Conservation (phyloP, 495 filamentous ascomycete genomes). For the Penicillium subrubescens region DNA sequence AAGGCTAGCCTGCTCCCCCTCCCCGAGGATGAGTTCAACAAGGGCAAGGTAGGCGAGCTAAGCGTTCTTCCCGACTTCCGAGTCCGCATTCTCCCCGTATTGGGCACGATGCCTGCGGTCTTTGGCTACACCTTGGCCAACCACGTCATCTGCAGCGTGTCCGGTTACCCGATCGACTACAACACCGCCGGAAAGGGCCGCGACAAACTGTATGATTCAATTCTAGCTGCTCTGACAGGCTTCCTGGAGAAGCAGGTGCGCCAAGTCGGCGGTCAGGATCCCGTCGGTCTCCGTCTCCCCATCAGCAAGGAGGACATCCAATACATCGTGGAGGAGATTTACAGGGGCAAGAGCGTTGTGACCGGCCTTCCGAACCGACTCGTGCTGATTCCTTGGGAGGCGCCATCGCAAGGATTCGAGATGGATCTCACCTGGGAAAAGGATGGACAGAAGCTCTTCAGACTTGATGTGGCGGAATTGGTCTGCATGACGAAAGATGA, state of each 20-base stretch:
- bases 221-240: slow-evolving; percentile 70
- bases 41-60: slow-evolving; percentile 85
- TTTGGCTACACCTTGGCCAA: slow-evolving; percentile 92
- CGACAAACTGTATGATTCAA: slow-evolving; percentile 87
- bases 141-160: slow-evolving; percentile 83
- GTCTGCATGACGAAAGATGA: slow-evolving; percentile 98
- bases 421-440: slow-evolving; percentile 43
- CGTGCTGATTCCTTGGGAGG: slow-evolving; percentile 74
- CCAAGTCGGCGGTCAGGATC: slow-evolving; percentile 57
- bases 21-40: slow-evolving; percentile 82
- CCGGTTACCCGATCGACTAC: slow-evolving; percentile 86
- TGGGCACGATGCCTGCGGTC: slow-evolving; percentile 95
- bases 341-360: slow-evolving; percentile 77
- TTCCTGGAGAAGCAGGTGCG: slow-evolving; percentile 72
- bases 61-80: slow-evolving; percentile 90
- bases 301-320: slow-evolving; percentile 77
- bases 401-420: slow-evolving; percentile 53
- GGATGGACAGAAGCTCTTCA: slow-evolving; percentile 70
- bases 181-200: slow-evolving; percentile 70
- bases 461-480: slow-evolving; percentile 66
- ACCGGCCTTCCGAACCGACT: slow-evolving; percentile 79
- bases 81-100: slow-evolving; percentile 87
- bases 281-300: slow-evolving; percentile 72
- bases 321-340: slow-evolving; percentile 90
- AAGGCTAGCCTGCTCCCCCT: slow-evolving; percentile 89